Evolutionary conservation across 2,329 filamentous ascomycete species (phyloP), one percentile per base, ranked within the genome.

Genomic region (Fusarium penzigii): DNA sequence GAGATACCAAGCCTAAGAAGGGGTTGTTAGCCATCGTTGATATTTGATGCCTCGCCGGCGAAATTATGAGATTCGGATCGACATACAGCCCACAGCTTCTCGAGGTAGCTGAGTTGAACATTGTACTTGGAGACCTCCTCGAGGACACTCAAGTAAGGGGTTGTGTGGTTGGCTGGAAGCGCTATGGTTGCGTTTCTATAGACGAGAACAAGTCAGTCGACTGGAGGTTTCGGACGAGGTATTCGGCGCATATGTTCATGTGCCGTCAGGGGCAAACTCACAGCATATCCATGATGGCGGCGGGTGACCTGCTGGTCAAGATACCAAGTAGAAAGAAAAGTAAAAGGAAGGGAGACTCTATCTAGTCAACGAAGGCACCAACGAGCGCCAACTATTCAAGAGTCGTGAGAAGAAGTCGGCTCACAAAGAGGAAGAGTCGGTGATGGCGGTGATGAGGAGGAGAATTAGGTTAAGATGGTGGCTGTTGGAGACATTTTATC

Each of bases 81-180:
- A 83, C 83, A 69, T 78, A 86, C 84, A 45, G 90, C 88, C 94
- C 94, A 99, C 62, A 96, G 80, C 69, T 87, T 87, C 81, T 99
- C 94, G 67, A 86, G 78, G 59, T 90, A 80, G 74, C 91, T 97
- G 68, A 99, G 85, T 63, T 92, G 84, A 52, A 95, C 83, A 82
- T 96, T 94, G 80, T 84, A 81, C 69, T 85, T 85, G 67, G 81
- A 77, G 17, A 87, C 78, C 69, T 86, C 82, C 58, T 86, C 81
- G 66, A 84, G 79, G 57, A 87, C 81, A 61, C 72, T 75, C 39
- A 82, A 73, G 68, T 84, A 84, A 62, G 77, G 75, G 55, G 75
- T 71, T 42, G 77, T 75, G 59, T 77, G 72, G 71, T 76, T 79
- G 49, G 80, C 71, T 56, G 72, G 32, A 14, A 36, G 70, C 54